phyloP scores from a whole-genome alignment of 2,329 filamentous ascomycete species.

The Colletotrichum shisoi region DNA sequence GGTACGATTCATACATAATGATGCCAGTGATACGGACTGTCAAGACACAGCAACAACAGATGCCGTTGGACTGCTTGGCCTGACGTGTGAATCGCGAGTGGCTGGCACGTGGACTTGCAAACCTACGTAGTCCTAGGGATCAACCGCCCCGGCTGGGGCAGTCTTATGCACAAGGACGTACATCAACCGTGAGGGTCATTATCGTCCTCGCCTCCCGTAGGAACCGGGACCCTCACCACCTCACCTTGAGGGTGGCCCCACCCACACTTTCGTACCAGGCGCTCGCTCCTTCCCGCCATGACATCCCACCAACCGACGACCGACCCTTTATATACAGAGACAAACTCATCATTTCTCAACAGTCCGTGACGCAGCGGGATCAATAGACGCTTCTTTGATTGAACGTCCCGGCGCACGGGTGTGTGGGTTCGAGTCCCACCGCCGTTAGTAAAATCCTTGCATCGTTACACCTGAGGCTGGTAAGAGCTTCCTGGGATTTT shows the following conservation, averaged over 20 bases:
- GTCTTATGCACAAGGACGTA: background rate
- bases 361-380: slow-evolving; percentile 14
- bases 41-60: too few species aligned
- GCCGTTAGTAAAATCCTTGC: slow-evolving; percentile 19
- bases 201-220: background rate
- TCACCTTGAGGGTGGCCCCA: background rate
- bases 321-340: slow-evolving; percentile 2
- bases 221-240: too few species aligned
- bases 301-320: too few species aligned
- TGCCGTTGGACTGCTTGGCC: too few species aligned
- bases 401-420: slow-evolving; percentile 24
- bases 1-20: too few species aligned
- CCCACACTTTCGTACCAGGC: slow-evolving; percentile 6
- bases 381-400: slow-evolving; percentile 14
- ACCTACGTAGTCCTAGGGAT: too few species aligned
- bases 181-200: background rate
- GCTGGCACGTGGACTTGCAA: too few species aligned
- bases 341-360: background rate
- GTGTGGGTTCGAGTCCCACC: slow-evolving; percentile 23
- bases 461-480: slow-evolving; percentile 31
- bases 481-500: slow-evolving; percentile 27
- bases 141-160: too few species aligned
- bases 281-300: background rate
- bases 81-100: too few species aligned
- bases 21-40: too few species aligned